Base-by-base conservation (phyloP, 2,329 filamentous ascomycete genomes). In the Colletotrichum phormii region DNA sequence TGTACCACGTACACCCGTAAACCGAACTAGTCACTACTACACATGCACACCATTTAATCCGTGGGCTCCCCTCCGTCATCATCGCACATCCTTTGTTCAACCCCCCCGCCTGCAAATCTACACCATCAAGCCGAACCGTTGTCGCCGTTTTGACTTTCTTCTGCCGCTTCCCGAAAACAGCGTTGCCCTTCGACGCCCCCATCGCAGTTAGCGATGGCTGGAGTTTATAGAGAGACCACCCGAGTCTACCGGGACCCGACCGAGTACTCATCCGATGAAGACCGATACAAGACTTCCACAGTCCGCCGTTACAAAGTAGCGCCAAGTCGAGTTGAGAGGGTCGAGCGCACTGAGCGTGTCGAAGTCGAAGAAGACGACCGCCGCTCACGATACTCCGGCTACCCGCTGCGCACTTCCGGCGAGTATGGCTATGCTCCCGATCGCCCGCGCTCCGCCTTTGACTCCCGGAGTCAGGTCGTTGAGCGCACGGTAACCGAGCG, bases 261-360 rank as follows among this genome's bases (percentile, higher is more conserved):
- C 73, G 76, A 78, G 65, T 79, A 78, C 12, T 78, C 80, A 33
- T 83, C 80, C 15, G 84, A 86, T 73, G 87, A 88, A 67, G 86
- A 88, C 62, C 80, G 81, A 54, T 85, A 84, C 79, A 82, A 81
- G 76, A 82, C 80, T 72, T 85, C 86, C 5, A 88, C 85, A n/a
- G 83, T 89, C 66, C 86, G 84, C 73, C 84, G 87, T 67, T 89
- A 89, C 82, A 89, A 89, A 78, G 86, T 89, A 33, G 79, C 80
- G 9, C 82, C 84, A 12, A 80, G 78, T 64, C 82, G 82, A 64
- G 79, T 81, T 60, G 85, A 86, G 72, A 82, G 81, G 9, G 81
- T 83, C 75, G 82, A 84, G 49, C 81, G 81, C 63, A 79, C 75
- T 69, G 81, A 84, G 57, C 79, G 81, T 69, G 72, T 81, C 68